A percentile compares a stretch with the other conserved stretches of the same genome.
Conservation (phyloP, 495 filamentous ascomycete genomes). For the Talaromyces proteolyticus region DNA sequence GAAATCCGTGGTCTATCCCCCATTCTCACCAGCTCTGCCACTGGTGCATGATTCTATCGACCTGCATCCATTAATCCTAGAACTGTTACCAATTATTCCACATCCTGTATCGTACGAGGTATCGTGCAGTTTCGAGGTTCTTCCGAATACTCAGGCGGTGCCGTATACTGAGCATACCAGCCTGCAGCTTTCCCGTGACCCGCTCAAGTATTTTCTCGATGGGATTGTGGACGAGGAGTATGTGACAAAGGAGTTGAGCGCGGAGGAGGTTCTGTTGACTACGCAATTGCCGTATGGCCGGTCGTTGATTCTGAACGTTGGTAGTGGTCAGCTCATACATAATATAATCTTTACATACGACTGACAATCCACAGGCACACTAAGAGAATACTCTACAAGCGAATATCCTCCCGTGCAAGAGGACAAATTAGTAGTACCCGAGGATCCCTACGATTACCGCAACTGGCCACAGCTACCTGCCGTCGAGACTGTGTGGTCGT, state of each 20-base stretch:
- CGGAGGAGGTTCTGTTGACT: neutral
- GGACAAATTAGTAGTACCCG: neutral
- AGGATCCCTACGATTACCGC: neutral
- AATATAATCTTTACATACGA: no score
- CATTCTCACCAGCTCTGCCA: neutral
- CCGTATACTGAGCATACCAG: neutral
- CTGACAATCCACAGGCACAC: neutral
- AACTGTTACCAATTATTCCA: neutral
- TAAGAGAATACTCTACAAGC: neutral
- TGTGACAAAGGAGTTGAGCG: neutral
- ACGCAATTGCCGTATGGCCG: neutral
- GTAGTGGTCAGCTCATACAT: no score
- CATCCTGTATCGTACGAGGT: neutral
- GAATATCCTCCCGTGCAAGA: neutral
- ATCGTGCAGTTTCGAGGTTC: neutral
- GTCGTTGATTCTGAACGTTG: neutral
- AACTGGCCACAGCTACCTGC: neutral
- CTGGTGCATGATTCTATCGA: neutral
- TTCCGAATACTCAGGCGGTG: neutral
- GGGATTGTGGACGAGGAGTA: neutral
- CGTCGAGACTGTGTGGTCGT: neutral
- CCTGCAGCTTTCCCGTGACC: neutral
- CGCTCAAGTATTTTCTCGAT: neutral
- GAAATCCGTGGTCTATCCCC: neutral
- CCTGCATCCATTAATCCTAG: neutral